Base-by-base conservation (phyloP, 2,329 filamentous ascomycete genomes). In the Fusarium sp. region DNA sequence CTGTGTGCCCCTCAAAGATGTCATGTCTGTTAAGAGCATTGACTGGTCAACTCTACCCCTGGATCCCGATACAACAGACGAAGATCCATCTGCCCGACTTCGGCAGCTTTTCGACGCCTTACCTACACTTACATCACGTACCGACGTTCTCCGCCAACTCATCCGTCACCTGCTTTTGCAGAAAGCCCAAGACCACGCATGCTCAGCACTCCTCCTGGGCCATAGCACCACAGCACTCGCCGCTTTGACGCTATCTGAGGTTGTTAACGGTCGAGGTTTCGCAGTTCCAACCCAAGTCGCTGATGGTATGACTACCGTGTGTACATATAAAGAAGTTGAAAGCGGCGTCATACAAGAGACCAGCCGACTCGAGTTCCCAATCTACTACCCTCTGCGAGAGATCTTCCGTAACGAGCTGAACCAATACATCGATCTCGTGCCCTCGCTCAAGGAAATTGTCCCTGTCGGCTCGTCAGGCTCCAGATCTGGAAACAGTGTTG, bases 141-240 rank as follows among this genome's bases (percentile, higher is more conserved):
- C 89, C 20, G 96, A 99, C 77, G 82, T 97, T 7, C 80, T 90
- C 28, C 85, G 88, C 16, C 87, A 93, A 27, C 83, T 98, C 27
- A 85, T 90, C 34, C 91, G 89, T 9, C 89, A 92, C 71, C 82
- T 97, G 7, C 86, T 98, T 32, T 83, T 93, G 53, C 82, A 88
- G 46, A 82, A 88, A 46, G 92, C 92, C 12, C 85, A 87, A 66
- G 78, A 82, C 18, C 81, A 85, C 28, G 81, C 77, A 14, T 96
- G 90, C 77, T 87, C 91, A 68, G 89, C 89, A 14, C 86, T 98
- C 43, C 81, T 98, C 3, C 91, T 96, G 79, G 94, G 93, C 23
- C 90, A 95, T 80, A 97, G 89, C 71, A 97, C 96, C 21, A 98
- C 94, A 7, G 88, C 90, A 18, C 88, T 99, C 30, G 95, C 96